Evolutionary conservation across 257 asterid genomes (phyloP), one percentile per base, ranked within the genome.

Genomic region (Primulina huaijiensis): DNA sequence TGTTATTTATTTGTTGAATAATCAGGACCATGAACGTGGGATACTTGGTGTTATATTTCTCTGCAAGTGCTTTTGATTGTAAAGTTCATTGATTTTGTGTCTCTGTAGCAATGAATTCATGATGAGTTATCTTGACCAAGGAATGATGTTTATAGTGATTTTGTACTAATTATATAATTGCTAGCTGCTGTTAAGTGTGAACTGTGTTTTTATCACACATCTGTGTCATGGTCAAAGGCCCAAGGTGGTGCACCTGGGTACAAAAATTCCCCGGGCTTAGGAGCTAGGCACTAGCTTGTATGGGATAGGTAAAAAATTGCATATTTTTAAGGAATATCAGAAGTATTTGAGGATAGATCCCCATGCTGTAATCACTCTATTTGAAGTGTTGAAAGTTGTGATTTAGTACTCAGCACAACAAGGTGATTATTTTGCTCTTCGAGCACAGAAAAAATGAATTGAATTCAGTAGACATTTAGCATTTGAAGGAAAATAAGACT

Each of bases 141-240:
- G 16, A 11, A 40, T 46, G 8, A 16, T 9, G 16, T 57, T n/a
- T 35, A 35, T 11, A 17, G 12, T 55, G 40, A 31, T 14, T 59
- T 69, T 69, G 14, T 21, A 38, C 62, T 77, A 25, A 7, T 23
- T 52, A 68, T 20, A n/a, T 27, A 27, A 27, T 27, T 27, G 30
- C 30, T 27, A 27, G 30, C 30, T 27, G 30, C 30, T 27, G 30
- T 27, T 62, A 50, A n/a, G 60, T 56, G 23, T 27, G 66, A 50
- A n/a, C 67, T 56, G 23, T 73, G 35, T 69, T 40, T 37, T 10
- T 34, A 56, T 23, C 30, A 27, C 3, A 65, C 64, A 43, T 72
- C n/a, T 63, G 56, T 35, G 55, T 40, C 30, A 71, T 66, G 38
- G 64, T 57, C 64, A 46, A 68, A n/a, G 56, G 55, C 72, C 64